Conservation (phyloP, 305 asterid species). For the Fraxinus platypoda region DNA sequence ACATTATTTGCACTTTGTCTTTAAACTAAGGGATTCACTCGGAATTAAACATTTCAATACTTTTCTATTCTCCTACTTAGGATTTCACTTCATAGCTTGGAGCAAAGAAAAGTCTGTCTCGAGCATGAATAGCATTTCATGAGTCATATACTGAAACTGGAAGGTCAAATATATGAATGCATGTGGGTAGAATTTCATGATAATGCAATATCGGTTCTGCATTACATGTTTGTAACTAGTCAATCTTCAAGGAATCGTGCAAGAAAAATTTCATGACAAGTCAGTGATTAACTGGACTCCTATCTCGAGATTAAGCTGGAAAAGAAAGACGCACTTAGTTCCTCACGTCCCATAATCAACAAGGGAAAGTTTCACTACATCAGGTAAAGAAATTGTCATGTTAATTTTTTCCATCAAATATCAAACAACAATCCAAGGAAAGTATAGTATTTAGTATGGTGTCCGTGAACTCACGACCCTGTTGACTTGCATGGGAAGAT, state of each 20-base stretch:
- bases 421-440: constrained; percentile 49
- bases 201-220: background rate
- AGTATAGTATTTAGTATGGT: constrained; percentile 26
- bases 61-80: background rate
- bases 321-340: background rate
- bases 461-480: constrained; percentile 28
- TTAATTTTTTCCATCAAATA: constrained; percentile 23
- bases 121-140: background rate
- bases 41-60: background rate
- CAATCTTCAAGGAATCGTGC: background rate
- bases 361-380: constrained; percentile 2
- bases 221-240: background rate
- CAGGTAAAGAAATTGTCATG: constrained; percentile 7
- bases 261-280: background rate
- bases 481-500: constrained; percentile 27
- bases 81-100: constrained; percentile 15
- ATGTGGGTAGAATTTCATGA: background rate
- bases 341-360: background rate
- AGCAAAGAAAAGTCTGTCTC: background rate
- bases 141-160: constrained; percentile 6
- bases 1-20: constrained; percentile 9
- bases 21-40: background rate
- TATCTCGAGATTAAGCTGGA: background rate
- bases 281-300: constrained; percentile 5
- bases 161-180: background rate